phyloP scores from a whole-genome alignment of 1,284 basidiomycete species.

The Moniliella sp. region DNA sequence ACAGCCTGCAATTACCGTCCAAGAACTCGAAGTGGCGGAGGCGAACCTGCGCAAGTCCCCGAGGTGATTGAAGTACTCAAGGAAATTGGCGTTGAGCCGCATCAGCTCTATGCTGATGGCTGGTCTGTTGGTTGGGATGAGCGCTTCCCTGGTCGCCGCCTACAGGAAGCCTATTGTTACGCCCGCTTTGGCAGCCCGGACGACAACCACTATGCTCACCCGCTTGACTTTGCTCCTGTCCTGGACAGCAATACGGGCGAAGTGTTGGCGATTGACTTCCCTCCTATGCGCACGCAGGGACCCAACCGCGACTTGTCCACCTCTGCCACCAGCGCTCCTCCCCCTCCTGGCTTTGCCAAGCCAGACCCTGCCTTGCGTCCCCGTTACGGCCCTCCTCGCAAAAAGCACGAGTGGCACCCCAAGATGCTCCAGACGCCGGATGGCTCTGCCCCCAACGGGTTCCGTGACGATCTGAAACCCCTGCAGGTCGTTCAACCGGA shows the following conservation, averaged over 20 bases:
- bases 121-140: constrained; percentile 16
- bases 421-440: constrained; percentile 39
- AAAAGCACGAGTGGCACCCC: constrained; percentile 51
- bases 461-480: constrained; percentile 54
- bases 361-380: too few species aligned
- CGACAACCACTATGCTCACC: constrained; percentile 14
- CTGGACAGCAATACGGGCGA: constrained; percentile 7
- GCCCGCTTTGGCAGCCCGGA: constrained; percentile 12
- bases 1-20: constrained; percentile 55
- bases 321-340: constrained; percentile 43
- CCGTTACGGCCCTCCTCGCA: constrained; percentile 50
- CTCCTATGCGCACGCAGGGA: constrained; percentile 14
- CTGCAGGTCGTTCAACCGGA: constrained; percentile 67
- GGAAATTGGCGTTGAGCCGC: constrained; percentile 52
- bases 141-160: constrained; percentile 11
- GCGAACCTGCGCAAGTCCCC: constrained; percentile 46
- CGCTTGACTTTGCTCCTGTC: constrained; percentile 10
- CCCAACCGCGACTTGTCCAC: too few species aligned
- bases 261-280: constrained; percentile 7
- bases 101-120: constrained; percentile 51
- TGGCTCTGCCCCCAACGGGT: neutral
- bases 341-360: constrained; percentile 38
- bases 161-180: constrained; percentile 13
- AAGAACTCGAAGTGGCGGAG: constrained; percentile 54
- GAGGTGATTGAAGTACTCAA: constrained; percentile 49